phyloP scores from a whole-genome alignment of 2,329 filamentous ascomycete species.

The Exophiala calicioides region DNA sequence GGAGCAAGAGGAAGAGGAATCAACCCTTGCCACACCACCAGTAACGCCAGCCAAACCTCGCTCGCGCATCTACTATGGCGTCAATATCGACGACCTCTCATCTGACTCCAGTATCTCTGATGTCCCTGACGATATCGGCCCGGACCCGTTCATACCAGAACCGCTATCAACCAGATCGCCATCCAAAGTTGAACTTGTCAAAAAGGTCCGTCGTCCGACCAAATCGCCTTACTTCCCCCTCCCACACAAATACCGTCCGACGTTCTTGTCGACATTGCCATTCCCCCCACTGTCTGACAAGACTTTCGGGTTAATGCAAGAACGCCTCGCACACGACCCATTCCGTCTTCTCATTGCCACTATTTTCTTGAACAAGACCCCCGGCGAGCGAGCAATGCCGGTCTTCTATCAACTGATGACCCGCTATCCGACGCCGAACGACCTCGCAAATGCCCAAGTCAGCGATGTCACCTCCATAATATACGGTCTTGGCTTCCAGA shows the following conservation, averaged over 20 bases:
- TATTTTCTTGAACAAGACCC: constrained; percentile 81
- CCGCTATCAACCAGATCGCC: constrained; percentile 3
- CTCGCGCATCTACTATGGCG: constrained; percentile 23
- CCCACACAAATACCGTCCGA: constrained; percentile 29
- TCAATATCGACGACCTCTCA: constrained; percentile 32
- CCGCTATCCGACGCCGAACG: constrained; percentile 65
- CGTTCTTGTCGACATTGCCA: constrained; percentile 49
- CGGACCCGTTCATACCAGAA: constrained; percentile 19
- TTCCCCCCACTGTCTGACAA: constrained; percentile 67
- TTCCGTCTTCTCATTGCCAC: constrained; percentile 81
- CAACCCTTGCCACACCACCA: constrained; percentile 18
- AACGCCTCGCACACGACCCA: constrained; percentile 70
- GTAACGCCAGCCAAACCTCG: constrained; percentile 16
- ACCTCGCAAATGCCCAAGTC: constrained; percentile 60
- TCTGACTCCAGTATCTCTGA: constrained; percentile 41
- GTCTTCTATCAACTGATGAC: constrained; percentile 69
- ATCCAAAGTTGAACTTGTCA: constrained; percentile 17
- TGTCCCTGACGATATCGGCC: constrained; percentile 37
- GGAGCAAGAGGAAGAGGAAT: constrained; percentile 5
- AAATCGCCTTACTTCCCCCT: constrained; percentile 47
- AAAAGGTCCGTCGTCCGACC: constrained; percentile 11
- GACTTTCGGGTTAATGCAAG: constrained; percentile 79
- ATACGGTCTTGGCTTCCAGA: constrained; percentile 69
- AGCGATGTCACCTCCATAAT: constrained; percentile 64
- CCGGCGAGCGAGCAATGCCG: constrained; percentile 72